Percentiles rank a stretch among this genome's conserved stretches.
These are phyloP conservation scores for Alternaria sp. DNA, from an alignment of 2,329 filamentous ascomycete species.

Conservation along the genomic window DNA sequence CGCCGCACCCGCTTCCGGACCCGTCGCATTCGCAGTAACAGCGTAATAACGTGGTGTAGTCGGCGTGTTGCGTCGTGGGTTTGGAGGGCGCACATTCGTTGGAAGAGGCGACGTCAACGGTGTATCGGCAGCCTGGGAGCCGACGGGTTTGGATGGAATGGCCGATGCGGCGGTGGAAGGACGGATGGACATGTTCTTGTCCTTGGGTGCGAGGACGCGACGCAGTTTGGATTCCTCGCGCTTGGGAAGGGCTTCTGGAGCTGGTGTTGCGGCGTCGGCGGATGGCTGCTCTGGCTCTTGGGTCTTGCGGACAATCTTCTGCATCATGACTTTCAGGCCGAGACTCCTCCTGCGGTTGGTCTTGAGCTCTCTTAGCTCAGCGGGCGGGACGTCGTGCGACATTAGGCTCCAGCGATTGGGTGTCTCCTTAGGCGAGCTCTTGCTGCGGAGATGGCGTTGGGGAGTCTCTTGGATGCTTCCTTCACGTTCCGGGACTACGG, in stretches of 20 bases:
- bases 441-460: slow-evolving; percentile 15
- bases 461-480: slow-evolving; percentile 29
- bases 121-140: not conserved
- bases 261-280: not conserved
- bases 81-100: not conserved
- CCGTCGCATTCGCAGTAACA: slow-evolving; percentile 6
- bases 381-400: slow-evolving; percentile 27
- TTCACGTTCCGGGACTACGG: slow-evolving; percentile 4
- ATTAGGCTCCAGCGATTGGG: slow-evolving; percentile 26
- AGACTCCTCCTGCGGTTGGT: slow-evolving; percentile 24
- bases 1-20: not conserved
- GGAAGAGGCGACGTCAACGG: not conserved
- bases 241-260: not conserved
- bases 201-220: slow-evolving; percentile 6
- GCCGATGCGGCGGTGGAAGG: slow-evolving; percentile 4
- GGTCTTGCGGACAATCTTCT: slow-evolving; percentile 36
- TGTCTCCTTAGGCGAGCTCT: slow-evolving; percentile 9
- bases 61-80: not conserved
- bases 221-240: not conserved
- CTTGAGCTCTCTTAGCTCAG: slow-evolving; percentile 24
- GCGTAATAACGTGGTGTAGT: slow-evolving; percentile 26
- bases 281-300: slow-evolving; percentile 8
- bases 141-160: not conserved
- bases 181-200: slow-evolving; percentile 2
- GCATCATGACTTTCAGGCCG: slow-evolving; percentile 35